Conservation (phyloP, 2,329 filamentous ascomycete species). For the Zymoseptoria passerinii region DNA sequence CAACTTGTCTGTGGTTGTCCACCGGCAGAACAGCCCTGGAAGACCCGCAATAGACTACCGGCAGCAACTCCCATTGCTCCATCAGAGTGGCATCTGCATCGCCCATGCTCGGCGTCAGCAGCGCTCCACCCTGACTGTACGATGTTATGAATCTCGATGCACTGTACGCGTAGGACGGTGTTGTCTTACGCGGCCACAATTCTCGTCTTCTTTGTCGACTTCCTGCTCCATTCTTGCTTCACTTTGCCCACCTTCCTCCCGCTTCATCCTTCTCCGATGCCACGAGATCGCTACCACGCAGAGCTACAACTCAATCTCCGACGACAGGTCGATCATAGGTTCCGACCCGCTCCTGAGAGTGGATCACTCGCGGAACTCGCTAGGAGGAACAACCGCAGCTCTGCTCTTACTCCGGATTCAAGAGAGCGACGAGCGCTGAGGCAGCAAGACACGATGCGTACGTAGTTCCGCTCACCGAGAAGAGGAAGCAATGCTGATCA, state of each 20-base stretch:
- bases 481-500: background rate
- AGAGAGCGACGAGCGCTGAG: background rate
- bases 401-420: background rate
- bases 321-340: background rate
- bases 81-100: background rate
- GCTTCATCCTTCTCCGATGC: background rate
- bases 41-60: background rate
- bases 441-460: background rate
- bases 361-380: background rate
- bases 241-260: too few relatives aligned
- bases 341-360: background rate
- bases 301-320: background rate
- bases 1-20: background rate
- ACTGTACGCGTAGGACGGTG: background rate
- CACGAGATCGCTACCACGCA: background rate
- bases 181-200: background rate
- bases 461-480: background rate
- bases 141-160: background rate
- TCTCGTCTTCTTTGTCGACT: background rate
- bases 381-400: background rate
- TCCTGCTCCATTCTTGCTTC: background rate
- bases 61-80: background rate
- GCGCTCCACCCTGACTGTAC: background rate
- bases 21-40: background rate
- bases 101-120: background rate